A percentile compares a stretch with the other conserved stretches of the same genome.
Evolutionary conservation across 2,329 filamentous ascomycete genomes (phyloP).

Genomic region (Lachnellula willkommii): DNA sequence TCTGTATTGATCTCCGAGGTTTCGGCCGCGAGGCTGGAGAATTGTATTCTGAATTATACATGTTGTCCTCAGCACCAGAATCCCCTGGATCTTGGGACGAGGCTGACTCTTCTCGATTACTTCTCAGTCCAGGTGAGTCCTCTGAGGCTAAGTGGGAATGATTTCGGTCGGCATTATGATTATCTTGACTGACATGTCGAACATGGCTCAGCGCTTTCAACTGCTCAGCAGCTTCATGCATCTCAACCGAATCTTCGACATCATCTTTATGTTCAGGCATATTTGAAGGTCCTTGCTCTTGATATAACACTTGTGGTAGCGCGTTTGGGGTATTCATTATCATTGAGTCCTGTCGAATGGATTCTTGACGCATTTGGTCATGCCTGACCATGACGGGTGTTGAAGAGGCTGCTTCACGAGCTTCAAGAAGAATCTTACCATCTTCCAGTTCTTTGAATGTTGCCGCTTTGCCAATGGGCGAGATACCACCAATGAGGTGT

Average conservation of each 20-base stretch:
- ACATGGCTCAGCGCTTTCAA: constrained; percentile 61
- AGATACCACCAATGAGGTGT: constrained; percentile 45
- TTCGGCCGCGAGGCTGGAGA: constrained; percentile 31
- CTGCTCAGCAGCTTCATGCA: constrained; percentile 64
- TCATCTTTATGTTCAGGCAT: constrained; percentile 40
- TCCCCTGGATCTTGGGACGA: constrained; percentile 38
- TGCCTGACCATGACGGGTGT: constrained; percentile 37
- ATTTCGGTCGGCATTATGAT: constrained; percentile 27
- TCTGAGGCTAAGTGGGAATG: constrained; percentile 30
- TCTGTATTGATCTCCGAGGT: constrained; percentile 31
- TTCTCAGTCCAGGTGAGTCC: constrained; percentile 28
- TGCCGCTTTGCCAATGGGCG: constrained; percentile 36
- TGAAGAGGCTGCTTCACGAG: constrained; percentile 31
- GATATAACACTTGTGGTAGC: constrained; percentile 24
- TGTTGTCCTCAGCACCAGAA: constrained; percentile 37
- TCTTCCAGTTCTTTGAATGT: constrained; percentile 52
- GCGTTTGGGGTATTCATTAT: constrained; percentile 24
- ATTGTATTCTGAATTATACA: constrained; percentile 32
- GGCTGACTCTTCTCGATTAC: constrained; percentile 38
- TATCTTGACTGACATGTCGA: constrained; percentile 48
- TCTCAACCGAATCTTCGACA: constrained; percentile 60
- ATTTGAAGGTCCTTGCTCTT: constrained; percentile 19
- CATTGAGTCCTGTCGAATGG: constrained; percentile 22
- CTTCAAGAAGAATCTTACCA: constrained; percentile 49
- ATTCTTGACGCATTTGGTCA: constrained; percentile 33